Evolutionary conservation across 108 stramenopile species (phyloP).

Genomic region (Skeletonema marinoi): DNA sequence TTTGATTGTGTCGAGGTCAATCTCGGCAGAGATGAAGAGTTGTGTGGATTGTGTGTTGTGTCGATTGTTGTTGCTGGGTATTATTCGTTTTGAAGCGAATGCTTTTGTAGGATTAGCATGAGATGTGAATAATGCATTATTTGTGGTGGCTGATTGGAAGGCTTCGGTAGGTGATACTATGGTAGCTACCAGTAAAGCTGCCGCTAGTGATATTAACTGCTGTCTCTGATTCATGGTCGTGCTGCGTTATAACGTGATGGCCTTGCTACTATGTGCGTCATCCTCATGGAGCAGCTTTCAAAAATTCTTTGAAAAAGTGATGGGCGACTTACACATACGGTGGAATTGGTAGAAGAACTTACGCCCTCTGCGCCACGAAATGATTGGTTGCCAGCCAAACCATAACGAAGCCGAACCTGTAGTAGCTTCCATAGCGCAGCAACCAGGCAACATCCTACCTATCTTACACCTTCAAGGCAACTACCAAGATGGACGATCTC

Average conservation of each 20-base stretch:
- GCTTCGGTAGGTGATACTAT: neutral
- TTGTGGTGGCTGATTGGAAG: neutral
- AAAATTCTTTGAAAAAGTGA: neutral
- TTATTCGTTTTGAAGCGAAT: neutral
- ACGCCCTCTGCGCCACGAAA: neutral
- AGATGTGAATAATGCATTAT: neutral
- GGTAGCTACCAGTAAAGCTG: neutral
- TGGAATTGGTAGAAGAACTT: neutral
- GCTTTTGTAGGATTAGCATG: neutral
- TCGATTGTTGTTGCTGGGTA: neutral
- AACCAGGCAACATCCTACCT: neutral
- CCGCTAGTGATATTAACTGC: neutral
- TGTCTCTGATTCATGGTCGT: neutral
- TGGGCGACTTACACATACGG: neutral
- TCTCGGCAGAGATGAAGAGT: neutral
- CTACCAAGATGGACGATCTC: constrained; percentile 75
- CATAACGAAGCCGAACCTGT: no score
- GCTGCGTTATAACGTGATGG: no score
- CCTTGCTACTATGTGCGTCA: neutral
- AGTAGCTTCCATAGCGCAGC: no score
- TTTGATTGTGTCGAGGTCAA: constrained; percentile 13
- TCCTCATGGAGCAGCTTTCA: neutral
- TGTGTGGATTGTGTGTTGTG: neutral
- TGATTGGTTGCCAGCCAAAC: neutral
- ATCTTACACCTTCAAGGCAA: neutral